These are phyloP conservation scores for Exsudoporus frostii DNA, from an alignment of 768 basidiomycete species.

Conservation along the genomic window DNA sequence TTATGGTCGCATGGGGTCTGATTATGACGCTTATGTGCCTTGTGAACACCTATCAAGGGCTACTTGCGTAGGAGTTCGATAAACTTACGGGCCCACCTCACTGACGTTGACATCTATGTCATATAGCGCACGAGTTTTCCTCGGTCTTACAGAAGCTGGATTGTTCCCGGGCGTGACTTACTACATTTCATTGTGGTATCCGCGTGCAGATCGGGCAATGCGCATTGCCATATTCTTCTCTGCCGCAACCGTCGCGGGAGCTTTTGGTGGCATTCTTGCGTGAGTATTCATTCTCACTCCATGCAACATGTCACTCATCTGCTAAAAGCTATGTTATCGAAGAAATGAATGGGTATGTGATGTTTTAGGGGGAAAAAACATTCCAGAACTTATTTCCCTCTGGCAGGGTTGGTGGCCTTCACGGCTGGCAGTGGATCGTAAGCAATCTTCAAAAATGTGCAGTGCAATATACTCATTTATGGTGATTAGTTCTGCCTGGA, in stretches of 20 bases:
- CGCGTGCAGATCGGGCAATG: conserved; percentile 51
- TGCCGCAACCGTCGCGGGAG: conserved; percentile 53
- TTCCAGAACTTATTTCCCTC: neutral
- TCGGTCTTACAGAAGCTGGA: conserved; percentile 49
- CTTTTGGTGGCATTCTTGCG: conserved; percentile 49
- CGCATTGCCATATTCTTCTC: conserved; percentile 63
- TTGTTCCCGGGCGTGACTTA: conserved; percentile 41
- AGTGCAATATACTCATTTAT: conserved; percentile 2
- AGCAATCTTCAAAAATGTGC: conserved; percentile 8
- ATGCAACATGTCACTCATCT: neutral
- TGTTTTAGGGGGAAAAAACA: conserved; percentile 12
- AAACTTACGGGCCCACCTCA: neutral
- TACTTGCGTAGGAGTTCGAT: conserved; percentile 27
- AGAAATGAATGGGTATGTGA: conserved; percentile 32
- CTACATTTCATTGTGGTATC: conserved; percentile 58
- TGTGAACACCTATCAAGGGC: conserved; percentile 32
- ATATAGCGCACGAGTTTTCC: conserved; percentile 38
- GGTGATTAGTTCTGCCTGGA: conserved; percentile 30
- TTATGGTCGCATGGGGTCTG: conserved; percentile 40
- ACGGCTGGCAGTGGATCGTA: conserved; percentile 41
- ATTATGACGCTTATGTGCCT: conserved; percentile 40
- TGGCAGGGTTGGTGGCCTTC: conserved; percentile 27
- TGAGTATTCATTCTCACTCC: conserved; percentile 23
- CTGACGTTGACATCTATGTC: neutral
- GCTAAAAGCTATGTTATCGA: conserved; percentile 34